Evolutionary conservation across 2,329 filamentous ascomycete genomes (phyloP).

Genomic region (Ophiosphaerella narmari): DNA sequence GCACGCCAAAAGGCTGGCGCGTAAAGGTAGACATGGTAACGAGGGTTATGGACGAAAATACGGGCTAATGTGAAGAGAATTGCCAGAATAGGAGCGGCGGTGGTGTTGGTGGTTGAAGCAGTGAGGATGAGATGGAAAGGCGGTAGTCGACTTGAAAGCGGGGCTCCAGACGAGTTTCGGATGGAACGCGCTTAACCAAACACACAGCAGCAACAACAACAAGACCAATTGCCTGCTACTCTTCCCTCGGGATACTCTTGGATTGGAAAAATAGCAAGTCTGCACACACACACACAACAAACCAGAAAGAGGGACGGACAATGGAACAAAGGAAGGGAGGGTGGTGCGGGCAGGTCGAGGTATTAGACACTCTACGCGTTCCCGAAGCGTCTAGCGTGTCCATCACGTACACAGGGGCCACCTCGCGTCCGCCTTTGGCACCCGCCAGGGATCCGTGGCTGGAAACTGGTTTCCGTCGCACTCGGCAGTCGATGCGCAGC

Average conservation of each 20-base stretch:
- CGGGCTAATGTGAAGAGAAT: conserved; percentile 2
- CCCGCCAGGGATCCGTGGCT: conserved; percentile 16
- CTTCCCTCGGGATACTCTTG: neutral
- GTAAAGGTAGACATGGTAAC: conserved; percentile 50
- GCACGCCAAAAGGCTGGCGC: conserved; percentile 76
- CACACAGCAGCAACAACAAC: conserved; percentile 1
- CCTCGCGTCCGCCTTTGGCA: conserved; percentile 25
- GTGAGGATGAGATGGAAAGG: conserved; percentile 1
- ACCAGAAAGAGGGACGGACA: conserved; percentile 8
- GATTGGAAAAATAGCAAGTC: too few species aligned
- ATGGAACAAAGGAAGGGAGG: conserved; percentile 5
- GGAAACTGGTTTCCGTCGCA: conserved; percentile 13
- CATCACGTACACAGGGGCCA: conserved; percentile 16
- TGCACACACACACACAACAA: neutral
- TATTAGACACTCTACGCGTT: conserved; percentile 32
- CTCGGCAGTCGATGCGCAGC: conserved; percentile 20
- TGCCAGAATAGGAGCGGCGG: conserved; percentile 2
- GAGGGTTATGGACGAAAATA: conserved; percentile 5
- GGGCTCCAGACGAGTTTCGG: conserved; percentile 13
- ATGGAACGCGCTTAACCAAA: neutral
- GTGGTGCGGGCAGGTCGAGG: conserved; percentile 9
- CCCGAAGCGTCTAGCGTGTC: conserved; percentile 30
- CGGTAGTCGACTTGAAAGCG: conserved; percentile 6
- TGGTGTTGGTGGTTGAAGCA: conserved; percentile 6
- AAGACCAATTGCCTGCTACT: neutral